Base-by-base conservation (phyloP, 75 land plant genomes). In the Selaginella tamariscina region DNA sequence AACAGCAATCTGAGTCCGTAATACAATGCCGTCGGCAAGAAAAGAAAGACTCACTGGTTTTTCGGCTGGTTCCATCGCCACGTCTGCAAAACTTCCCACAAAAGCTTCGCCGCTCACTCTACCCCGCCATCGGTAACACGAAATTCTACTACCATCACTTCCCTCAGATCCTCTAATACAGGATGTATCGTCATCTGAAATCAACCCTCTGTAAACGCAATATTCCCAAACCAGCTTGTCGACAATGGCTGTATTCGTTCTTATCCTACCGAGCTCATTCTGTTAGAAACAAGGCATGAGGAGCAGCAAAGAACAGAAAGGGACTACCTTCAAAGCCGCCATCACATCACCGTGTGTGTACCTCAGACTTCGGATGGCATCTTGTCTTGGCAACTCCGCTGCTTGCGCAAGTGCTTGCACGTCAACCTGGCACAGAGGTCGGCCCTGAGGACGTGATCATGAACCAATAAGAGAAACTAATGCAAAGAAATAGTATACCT, bases 361-460 rank as follows among this genome's bases (percentile, higher is more conserved):
- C 69, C 84, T 88, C 75, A 95, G 76, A 67, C 99, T 95, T 68
- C 90, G 86, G 49, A 95, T 72, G 49, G 99, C 96, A n/a, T 84
- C 87, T 66, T 95, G 99, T 75, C 99, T 83, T 15, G 91, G 79
- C 32, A 95, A 72, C 77, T 86, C 87, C 62, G 85, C 96, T 73
- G 99, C 96, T 73, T 90, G 92, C 33, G 92, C 96, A 64, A 95
- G 85, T 23, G 88, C 96, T 75, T 95, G 99, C 56, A 95, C 84
- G 62, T 91, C 99, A 70, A 82, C 84, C 99, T 95, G 71, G 32
- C 29, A 30, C 30, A 57, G 49, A 39, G 49, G 49, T 39, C 15
- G 49, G 49, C 5, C 11, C 49, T 15, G 5, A 15, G 15, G 49
- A 39, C 49, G 49, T 39, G 49, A 39, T 15, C 49, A 39, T 39